phyloP scores from a whole-genome alignment of 108 stramenopile species.

The Pseudonitzschia multiseries region DNA sequence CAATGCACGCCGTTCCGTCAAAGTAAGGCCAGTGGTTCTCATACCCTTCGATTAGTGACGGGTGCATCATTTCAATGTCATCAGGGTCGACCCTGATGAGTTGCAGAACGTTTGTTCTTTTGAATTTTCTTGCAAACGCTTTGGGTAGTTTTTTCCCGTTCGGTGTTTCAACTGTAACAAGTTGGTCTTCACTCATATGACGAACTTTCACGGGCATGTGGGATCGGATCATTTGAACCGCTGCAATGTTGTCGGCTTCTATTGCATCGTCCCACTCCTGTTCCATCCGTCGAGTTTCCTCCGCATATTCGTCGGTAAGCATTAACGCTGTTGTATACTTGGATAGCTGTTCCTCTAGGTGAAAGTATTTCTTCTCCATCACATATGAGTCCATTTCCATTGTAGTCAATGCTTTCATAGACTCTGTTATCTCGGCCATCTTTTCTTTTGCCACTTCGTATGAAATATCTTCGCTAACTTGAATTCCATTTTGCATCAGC shows the following conservation, averaged over 20 bases:
- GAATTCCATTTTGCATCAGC: constrained; percentile 30
- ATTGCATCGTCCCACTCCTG: constrained; percentile 38
- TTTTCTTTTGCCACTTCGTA: constrained; percentile 43
- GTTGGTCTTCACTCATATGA: constrained; percentile 33
- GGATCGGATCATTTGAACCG: constrained; percentile 28
- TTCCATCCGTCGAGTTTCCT: constrained; percentile 29
- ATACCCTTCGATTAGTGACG: constrained; percentile 37
- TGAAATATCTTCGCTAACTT: constrained; percentile 39
- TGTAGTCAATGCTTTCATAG: constrained; percentile 30
- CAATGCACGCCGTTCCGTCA: constrained; percentile 47
- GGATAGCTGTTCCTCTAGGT: constrained; percentile 40
- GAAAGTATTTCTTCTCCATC: constrained; percentile 39
- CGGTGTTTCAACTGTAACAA: constrained; percentile 25
- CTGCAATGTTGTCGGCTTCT: constrained; percentile 31
- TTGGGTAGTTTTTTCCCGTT: constrained; percentile 44
- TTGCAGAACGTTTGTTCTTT: constrained; percentile 45
- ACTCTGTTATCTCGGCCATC: constrained; percentile 28
- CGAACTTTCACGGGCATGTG: constrained; percentile 46
- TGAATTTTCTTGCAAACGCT: constrained; percentile 42
- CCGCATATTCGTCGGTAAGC: constrained; percentile 39
- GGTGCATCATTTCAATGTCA: constrained; percentile 44
- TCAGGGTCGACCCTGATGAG: constrained; percentile 40
- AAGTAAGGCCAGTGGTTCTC: constrained; percentile 42
- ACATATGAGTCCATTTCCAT: constrained; percentile 16
- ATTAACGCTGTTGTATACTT: constrained; percentile 39